Evolutionary conservation across 192 early-diverging fungal species (phyloP).

Genomic region (Linnemannia hyalina): DNA sequence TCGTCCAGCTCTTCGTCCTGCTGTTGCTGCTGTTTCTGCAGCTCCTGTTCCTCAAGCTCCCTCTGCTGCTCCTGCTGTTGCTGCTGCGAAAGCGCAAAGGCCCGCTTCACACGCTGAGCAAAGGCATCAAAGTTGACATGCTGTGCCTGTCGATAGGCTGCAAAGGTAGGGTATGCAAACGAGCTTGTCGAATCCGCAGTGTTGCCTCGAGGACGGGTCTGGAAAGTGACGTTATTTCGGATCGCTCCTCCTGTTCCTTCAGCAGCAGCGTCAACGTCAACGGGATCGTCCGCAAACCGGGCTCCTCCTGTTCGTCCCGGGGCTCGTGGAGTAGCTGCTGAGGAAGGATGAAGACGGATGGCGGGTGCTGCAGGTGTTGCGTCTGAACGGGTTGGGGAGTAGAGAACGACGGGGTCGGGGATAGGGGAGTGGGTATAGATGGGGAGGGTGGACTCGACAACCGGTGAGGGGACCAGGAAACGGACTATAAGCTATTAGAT

Average conservation of each 20-base stretch:
- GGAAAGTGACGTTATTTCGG: slow-evolving; percentile 34
- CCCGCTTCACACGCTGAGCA: slow-evolving; percentile 38
- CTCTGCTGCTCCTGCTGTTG: slow-evolving; percentile 22
- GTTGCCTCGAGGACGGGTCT: slow-evolving; percentile 44
- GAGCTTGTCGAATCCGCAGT: slow-evolving; percentile 49
- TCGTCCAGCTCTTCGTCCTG: slow-evolving; percentile 7
- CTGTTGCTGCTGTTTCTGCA: slow-evolving; percentile 13
- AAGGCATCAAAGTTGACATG: slow-evolving; percentile 44
- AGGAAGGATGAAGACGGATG: slow-evolving; percentile 33
- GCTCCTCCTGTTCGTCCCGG: slow-evolving; percentile 5
- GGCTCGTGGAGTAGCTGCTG: not conserved
- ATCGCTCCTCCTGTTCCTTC: not conserved
- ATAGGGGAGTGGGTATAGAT: slow-evolving; percentile 48
- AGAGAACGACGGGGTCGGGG: slow-evolving; percentile 23
- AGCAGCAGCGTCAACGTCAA: not conserved
- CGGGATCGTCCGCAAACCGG: slow-evolving; percentile 22
- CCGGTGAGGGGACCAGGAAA: slow-evolving; percentile 40
- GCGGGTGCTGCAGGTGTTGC: slow-evolving; percentile 32
- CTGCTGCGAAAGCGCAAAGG: slow-evolving; percentile 33
- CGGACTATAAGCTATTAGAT: slow-evolving; percentile 24
- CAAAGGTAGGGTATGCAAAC: slow-evolving; percentile 36
- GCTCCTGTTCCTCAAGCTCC: not conserved
- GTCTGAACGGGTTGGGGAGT: slow-evolving; percentile 26
- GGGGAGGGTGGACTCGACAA: slow-evolving; percentile 32
- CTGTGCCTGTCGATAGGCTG: slow-evolving; percentile 46